These are phyloP conservation scores for Arthrobotrys musiformis DNA, from an alignment of 2,329 filamentous ascomycete species.

Conservation along the genomic window DNA sequence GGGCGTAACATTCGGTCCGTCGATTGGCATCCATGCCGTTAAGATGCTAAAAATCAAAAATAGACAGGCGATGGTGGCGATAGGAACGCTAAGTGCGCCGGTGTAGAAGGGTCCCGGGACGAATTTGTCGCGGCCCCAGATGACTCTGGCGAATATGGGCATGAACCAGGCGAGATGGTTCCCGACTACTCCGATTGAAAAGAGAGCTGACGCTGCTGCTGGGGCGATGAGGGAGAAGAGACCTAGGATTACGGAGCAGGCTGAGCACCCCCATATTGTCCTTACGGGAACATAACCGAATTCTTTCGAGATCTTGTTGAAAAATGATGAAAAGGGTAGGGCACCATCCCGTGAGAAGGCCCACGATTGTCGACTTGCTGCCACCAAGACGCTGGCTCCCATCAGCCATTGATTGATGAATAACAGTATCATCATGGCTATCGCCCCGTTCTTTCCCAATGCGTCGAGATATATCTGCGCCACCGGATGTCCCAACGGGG, in stretches of 20 bases:
- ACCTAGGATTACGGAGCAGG: constrained; percentile 68
- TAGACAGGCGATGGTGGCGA: constrained; percentile 68
- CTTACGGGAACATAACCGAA: constrained; percentile 71
- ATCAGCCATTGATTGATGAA: constrained; percentile 73
- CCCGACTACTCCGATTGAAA: constrained; percentile 70
- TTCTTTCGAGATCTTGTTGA: constrained; percentile 68
- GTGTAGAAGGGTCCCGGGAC: constrained; percentile 71
- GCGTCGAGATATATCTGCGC: constrained; percentile 72
- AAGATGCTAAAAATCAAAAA: constrained; percentile 70
- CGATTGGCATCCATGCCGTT: constrained; percentile 70
- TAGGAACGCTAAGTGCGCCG: constrained; percentile 67
- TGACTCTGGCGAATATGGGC: constrained; percentile 69
- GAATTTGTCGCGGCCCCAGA: constrained; percentile 71
- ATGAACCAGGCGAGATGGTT: constrained; percentile 72
- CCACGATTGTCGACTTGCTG: constrained; percentile 72
- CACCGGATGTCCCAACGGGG: constrained; percentile 71
- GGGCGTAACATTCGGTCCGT: constrained; percentile 67
- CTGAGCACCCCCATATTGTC: constrained; percentile 68
- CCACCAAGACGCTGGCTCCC: constrained; percentile 70
- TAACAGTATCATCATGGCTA: constrained; percentile 70
- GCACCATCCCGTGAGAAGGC: constrained; percentile 73
- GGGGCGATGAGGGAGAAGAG: constrained; percentile 70
- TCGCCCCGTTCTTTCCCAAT: constrained; percentile 70
- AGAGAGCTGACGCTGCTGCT: constrained; percentile 70
- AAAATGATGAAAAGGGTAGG: constrained; percentile 70